These are phyloP conservation scores for Tolypocladium paradoxum DNA, from an alignment of 2,329 filamentous ascomycete species.

Conservation along the genomic window DNA sequence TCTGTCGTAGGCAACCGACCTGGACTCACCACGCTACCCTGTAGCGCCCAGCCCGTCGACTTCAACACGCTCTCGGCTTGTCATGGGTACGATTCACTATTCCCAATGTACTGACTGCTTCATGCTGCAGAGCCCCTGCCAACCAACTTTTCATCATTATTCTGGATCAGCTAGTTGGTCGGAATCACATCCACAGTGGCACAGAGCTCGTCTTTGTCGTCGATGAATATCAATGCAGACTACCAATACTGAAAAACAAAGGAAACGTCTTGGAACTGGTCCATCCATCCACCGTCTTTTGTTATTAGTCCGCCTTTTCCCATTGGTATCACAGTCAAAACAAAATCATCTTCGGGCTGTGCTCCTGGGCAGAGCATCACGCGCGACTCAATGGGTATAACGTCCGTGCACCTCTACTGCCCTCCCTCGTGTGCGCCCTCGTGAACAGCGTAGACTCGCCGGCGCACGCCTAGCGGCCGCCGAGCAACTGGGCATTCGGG, in stretches of 20 bases:
- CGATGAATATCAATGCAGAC: neutral
- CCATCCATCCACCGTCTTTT: neutral
- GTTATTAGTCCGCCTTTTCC: neutral
- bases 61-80: no score
- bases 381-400: conserved; percentile 8
- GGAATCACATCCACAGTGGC: neutral
- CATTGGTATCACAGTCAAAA: neutral
- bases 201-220: neutral
- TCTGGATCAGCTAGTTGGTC: no score
- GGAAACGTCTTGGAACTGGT: neutral
- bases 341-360: neutral
- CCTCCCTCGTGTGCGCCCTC: neutral
- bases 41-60: no score
- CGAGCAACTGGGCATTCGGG: conserved; percentile 3
- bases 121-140: no score
- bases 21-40: no score
- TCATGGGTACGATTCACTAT: no score
- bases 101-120: no score
- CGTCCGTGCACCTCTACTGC: conserved; percentile 1
- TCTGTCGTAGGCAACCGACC: no score
- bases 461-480: conserved; percentile 9
- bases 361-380: neutral
- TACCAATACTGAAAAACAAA: neutral
- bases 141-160: no score
- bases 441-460: conserved; percentile 3